Evolutionary conservation across 441 rosid genomes (phyloP).

Genomic region (Adansonia madagascariensis): DNA sequence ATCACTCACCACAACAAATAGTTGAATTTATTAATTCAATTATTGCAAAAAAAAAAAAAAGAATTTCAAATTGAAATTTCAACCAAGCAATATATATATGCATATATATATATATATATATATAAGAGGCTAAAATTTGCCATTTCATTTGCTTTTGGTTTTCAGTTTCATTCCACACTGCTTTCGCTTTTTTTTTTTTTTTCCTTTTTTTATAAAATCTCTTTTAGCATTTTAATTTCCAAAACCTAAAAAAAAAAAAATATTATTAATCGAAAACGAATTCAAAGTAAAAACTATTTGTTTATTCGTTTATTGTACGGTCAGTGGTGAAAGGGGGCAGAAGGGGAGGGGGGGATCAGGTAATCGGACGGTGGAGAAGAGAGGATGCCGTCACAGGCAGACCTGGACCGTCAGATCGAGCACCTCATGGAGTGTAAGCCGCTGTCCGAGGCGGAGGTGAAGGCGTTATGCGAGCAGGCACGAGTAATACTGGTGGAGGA

Average conservation of each 20-base stretch:
- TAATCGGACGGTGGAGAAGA: constrained; percentile 25
- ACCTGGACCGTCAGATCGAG: constrained; percentile 97
- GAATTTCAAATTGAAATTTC: not conserved
- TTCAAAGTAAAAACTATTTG: not conserved
- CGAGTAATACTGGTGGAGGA: constrained; percentile 93
- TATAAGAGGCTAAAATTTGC: not conserved
- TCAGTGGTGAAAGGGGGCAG: constrained; percentile 3
- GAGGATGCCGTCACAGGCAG: constrained; percentile 84
- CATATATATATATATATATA: not conserved
- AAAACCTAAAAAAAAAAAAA: not conserved
- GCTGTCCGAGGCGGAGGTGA: constrained; percentile 84
- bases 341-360: not conserved
- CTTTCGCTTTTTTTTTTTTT: not conserved
- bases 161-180: constrained; percentile 42
- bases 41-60: not conserved
- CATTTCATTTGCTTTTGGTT: constrained; percentile 53
- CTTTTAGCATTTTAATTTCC: constrained; percentile 13
- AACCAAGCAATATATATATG: not conserved
- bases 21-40: not conserved
- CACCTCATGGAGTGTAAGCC: constrained; percentile 98
- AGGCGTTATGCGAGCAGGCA: constrained; percentile 93
- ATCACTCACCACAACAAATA: constrained; percentile 16
- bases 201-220: too few species aligned
- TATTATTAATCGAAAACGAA: too few species aligned
- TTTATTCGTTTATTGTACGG: not conserved